phyloP scores from a whole-genome alignment of 1,284 basidiomycete species.

The Ustilago nuda region DNA sequence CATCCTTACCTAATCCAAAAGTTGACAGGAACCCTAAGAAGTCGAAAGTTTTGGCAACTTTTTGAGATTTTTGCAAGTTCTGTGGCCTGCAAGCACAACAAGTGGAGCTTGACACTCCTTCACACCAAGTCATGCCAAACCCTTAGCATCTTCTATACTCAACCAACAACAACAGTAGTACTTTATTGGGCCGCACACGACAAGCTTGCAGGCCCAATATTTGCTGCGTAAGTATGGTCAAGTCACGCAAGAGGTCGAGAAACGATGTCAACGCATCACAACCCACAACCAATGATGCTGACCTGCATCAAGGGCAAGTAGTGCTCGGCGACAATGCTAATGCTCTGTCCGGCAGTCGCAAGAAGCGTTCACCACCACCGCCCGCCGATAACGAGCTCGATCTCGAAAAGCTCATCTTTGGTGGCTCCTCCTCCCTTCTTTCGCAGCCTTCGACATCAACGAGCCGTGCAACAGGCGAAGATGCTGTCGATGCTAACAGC shows the following conservation, averaged over 20 bases:
- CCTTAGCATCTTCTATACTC: too few relatives aligned
- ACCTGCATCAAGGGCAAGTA: background rate
- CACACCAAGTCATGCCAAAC: background rate
- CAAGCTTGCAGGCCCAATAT: background rate
- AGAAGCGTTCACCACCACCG: constrained; percentile 42
- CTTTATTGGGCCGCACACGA: too few relatives aligned
- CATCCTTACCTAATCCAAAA: background rate
- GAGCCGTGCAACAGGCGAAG: constrained; percentile 17
- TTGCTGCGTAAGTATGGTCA: constrained; percentile 25
- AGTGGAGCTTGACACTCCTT: constrained; percentile 18
- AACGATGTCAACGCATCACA: constrained; percentile 16
- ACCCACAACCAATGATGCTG: background rate
- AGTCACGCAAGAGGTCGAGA: constrained; percentile 40
- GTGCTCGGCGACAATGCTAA: constrained; percentile 30
- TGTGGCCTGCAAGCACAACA: constrained; percentile 9
- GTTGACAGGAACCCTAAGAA: constrained; percentile 2
- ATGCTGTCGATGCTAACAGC: constrained; percentile 4
- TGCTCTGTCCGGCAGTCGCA: constrained; percentile 34
- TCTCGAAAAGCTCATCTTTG: constrained; percentile 54
- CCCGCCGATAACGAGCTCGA: constrained; percentile 46
- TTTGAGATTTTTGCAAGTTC: constrained; percentile 10
- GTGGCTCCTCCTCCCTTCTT: constrained; percentile 37
- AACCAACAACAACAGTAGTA: too few relatives aligned
- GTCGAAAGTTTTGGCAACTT: constrained; percentile 7
- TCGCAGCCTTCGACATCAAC: constrained; percentile 27